These are phyloP conservation scores for Aspergillus bertholletiae DNA, from an alignment of 495 filamentous ascomycete genomes.

Conservation along the genomic window DNA sequence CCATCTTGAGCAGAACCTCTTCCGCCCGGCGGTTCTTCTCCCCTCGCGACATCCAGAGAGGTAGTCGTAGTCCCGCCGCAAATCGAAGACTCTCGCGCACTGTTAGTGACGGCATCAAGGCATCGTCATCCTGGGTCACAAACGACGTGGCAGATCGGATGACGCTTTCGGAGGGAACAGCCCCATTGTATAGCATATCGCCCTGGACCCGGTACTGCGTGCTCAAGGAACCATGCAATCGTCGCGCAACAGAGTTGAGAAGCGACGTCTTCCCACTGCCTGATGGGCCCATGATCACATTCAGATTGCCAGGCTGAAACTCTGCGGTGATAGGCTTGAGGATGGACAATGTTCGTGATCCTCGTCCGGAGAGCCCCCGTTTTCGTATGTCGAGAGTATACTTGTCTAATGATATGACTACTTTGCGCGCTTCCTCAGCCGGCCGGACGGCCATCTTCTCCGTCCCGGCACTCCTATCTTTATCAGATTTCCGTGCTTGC, in stretches of 20 bases:
- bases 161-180: constrained; percentile 59
- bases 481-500: constrained; percentile 48
- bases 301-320: constrained; percentile 61
- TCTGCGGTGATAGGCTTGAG: constrained; percentile 57
- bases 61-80: constrained; percentile 64
- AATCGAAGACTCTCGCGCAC: constrained; percentile 70
- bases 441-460: constrained; percentile 53
- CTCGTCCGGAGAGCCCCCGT: constrained; percentile 30
- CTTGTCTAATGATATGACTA: constrained; percentile 57
- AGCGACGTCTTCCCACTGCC: constrained; percentile 72
- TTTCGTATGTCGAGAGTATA: constrained; percentile 63
- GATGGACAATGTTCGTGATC: constrained; percentile 51
- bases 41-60: constrained; percentile 58
- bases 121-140: constrained; percentile 74
- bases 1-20: constrained; percentile 68
- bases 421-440: constrained; percentile 48
- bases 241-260: constrained; percentile 63
- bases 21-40: constrained; percentile 66
- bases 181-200: constrained; percentile 63
- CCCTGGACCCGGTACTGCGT: constrained; percentile 54
- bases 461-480: constrained; percentile 49
- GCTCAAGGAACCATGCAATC: constrained; percentile 52
- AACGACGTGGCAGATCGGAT: constrained; percentile 68
- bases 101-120: constrained; percentile 67
- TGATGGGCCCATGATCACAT: constrained; percentile 76